phyloP scores from a whole-genome alignment of 2,329 filamentous ascomycete species.

The Graphium sp. region DNA sequence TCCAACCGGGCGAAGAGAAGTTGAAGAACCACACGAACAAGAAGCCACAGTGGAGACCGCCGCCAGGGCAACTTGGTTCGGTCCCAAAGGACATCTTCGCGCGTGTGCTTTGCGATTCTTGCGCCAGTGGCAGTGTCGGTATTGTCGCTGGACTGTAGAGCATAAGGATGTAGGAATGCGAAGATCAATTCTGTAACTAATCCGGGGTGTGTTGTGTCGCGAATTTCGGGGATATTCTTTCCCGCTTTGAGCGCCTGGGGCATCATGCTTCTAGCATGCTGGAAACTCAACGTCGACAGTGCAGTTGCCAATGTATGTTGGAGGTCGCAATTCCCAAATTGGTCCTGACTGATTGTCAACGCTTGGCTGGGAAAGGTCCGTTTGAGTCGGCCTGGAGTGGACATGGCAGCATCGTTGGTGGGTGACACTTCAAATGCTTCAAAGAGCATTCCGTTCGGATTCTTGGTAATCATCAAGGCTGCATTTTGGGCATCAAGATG shows the following conservation, averaged over 20 bases:
- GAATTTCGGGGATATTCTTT: conserved; percentile 17
- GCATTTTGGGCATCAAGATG: conserved; percentile 17
- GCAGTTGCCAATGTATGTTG: conserved; percentile 9
- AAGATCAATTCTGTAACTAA: conserved; percentile 31
- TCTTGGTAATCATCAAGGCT: conserved; percentile 12
- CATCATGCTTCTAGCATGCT: conserved; percentile 8
- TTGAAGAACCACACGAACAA: conserved; percentile 34
- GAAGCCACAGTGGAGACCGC: conserved; percentile 34
- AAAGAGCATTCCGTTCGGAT: conserved; percentile 8
- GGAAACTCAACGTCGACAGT: conserved; percentile 12
- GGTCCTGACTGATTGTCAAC: conserved; percentile 7
- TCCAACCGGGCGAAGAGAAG: conserved; percentile 7
- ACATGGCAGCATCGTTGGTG: conserved; percentile 9
- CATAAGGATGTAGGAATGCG: conserved; percentile 19
- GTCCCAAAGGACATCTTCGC: conserved; percentile 33
- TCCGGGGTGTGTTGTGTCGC: conserved; percentile 29
- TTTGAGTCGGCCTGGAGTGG: conserved; percentile 12
- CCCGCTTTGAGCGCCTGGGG: conserved; percentile 18
- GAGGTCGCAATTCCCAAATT: conserved; percentile 7
- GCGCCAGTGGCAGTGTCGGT: conserved; percentile 5
- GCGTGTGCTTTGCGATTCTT: conserved; percentile 30
- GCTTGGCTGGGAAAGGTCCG: conserved; percentile 12
- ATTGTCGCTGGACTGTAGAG: too few species aligned
- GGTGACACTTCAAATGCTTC: conserved; percentile 18
- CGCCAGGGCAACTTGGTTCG: conserved; percentile 22